Percentiles rank a stretch among this genome's conserved stretches.
Conservation (phyloP, 2,329 filamentous ascomycete genomes). For the Akanthomyces lecanii region DNA sequence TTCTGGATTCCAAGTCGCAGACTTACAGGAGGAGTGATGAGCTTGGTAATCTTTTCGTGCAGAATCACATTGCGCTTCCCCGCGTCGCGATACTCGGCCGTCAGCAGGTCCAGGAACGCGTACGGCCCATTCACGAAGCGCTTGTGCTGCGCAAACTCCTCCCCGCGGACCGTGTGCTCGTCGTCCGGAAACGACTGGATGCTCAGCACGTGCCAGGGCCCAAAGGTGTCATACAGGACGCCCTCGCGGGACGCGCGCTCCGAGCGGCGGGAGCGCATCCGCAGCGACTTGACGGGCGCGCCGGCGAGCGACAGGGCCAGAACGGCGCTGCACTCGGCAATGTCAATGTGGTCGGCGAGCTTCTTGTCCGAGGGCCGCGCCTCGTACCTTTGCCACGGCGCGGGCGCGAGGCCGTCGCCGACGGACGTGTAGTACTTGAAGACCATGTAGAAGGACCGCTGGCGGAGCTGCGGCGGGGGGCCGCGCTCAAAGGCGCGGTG, state of each 20-base stretch:
- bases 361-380: constrained; percentile 36
- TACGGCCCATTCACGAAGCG: constrained; percentile 58
- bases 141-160: constrained; percentile 47
- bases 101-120: constrained; percentile 55
- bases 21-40: constrained; percentile 53
- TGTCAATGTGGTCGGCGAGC: constrained; percentile 49
- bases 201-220: constrained; percentile 56
- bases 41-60: constrained; percentile 51
- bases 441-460: constrained; percentile 57
- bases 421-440: constrained; percentile 64
- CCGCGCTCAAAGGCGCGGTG: constrained; percentile 42
- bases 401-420: constrained; percentile 50
- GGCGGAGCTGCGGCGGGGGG: constrained; percentile 36
- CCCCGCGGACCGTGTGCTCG: constrained; percentile 50
- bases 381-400: constrained; percentile 57
- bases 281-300: constrained; percentile 44
- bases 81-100: constrained; percentile 58
- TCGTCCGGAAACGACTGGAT: constrained; percentile 59
- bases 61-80: constrained; percentile 54
- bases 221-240: constrained; percentile 54
- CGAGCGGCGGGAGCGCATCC: constrained; percentile 42
- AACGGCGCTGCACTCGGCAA: constrained; percentile 56
- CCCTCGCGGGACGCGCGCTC: constrained; percentile 44
- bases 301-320: constrained; percentile 56
- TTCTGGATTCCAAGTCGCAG: no score